Evolutionary conservation across 129 eudicot species (phyloP).

Genomic region (Centrapalus pauciflorus): DNA sequence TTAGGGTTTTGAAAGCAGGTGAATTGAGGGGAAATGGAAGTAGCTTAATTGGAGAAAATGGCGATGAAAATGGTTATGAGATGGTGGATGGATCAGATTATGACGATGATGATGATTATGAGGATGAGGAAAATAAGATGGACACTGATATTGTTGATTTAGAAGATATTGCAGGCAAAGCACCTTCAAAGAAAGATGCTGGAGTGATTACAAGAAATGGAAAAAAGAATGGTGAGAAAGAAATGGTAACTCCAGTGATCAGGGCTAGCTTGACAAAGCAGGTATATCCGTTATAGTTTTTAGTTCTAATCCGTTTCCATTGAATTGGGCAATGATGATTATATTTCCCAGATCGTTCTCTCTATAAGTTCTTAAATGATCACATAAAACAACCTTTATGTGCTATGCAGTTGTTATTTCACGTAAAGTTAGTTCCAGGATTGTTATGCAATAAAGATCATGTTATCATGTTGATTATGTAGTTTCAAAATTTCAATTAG

Average conservation of each 20-base stretch:
- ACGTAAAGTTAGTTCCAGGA: too few relatives aligned
- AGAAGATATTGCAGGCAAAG: constrained; percentile 93
- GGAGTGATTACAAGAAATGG: constrained; percentile 48
- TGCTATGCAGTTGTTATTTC: background rate
- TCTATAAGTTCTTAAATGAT: background rate
- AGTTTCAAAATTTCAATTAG: too few relatives aligned
- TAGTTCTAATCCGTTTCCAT: background rate
- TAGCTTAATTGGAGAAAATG: constrained; percentile 21
- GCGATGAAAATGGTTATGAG: constrained; percentile 18
- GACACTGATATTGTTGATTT: constrained; percentile 71
- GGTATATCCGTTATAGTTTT: constrained; percentile 28
- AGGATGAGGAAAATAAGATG: constrained; percentile 29
- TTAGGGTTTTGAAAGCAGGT: constrained; percentile 54
- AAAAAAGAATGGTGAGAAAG: constrained; percentile 58
- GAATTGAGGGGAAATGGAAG: constrained; percentile 29
- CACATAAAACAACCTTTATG: background rate
- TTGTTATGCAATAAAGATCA: too few relatives aligned
- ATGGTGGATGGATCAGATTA: constrained; percentile 24
- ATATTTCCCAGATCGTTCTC: background rate
- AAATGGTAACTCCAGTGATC: constrained; percentile 94
- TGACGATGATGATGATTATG: constrained; percentile 34
- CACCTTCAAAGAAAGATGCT: constrained; percentile 57
- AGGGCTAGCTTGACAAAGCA: constrained; percentile 87
- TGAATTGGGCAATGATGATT: background rate
- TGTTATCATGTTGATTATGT: too few relatives aligned